A percentile compares a stretch with the other conserved stretches of the same genome.
Evolutionary conservation across 441 rosid species (phyloP).

Genomic region (Mallotus repandus): DNA sequence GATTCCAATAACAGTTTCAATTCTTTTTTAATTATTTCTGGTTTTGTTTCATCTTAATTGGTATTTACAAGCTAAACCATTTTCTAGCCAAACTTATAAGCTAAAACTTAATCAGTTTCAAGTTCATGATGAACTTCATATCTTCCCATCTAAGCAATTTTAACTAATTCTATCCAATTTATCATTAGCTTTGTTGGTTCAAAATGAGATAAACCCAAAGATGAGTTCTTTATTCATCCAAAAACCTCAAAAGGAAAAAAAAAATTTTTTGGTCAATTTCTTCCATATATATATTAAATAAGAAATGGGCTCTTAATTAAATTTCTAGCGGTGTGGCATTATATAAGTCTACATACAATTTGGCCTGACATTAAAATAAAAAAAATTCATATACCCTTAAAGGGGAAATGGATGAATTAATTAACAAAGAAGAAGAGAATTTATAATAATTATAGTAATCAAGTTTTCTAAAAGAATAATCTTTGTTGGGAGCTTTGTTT

Average conservation of each 20-base stretch:
- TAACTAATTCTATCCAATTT: neutral
- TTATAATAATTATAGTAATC: conserved; percentile 40
- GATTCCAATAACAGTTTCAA: conserved; percentile 8
- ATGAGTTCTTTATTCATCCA: neutral
- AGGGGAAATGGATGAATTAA: neutral
- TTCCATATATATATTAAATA: neutral
- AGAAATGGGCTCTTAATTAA: neutral
- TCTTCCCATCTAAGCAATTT: conserved; percentile 10
- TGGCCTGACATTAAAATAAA: neutral
- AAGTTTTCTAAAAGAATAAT: conserved; percentile 44
- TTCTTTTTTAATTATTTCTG: too few relatives aligned
- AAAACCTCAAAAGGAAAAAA: neutral
- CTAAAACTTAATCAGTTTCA: neutral
- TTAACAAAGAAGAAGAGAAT: conserved; percentile 10
- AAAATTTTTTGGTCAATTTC: neutral
- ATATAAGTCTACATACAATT: neutral
- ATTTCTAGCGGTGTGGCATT: neutral
- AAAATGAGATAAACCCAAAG: neutral
- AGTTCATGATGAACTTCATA: conserved; percentile 1
- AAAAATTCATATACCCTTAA: conserved; percentile 7
- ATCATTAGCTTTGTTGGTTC: neutral
- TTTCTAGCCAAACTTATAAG: neutral
- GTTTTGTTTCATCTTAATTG: too few relatives aligned
- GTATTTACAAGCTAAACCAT: too few relatives aligned
- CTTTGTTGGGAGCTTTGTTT: conserved; percentile 26